Evolutionary conservation across 257 asterid species (phyloP), one percentile per base, ranked within the genome.

Genomic region (Salvia hispanica): DNA sequence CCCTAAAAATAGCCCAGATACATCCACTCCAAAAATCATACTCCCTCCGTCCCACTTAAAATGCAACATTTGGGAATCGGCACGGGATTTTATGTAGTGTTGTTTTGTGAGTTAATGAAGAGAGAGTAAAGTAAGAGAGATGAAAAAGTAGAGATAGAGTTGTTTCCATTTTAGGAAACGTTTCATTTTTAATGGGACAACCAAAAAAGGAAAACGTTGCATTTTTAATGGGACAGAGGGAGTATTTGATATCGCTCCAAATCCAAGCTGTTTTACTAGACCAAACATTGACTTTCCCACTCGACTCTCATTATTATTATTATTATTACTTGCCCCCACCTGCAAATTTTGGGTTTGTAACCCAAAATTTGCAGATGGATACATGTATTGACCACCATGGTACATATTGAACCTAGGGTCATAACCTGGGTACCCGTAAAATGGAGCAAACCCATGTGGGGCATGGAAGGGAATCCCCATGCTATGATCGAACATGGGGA

Each of bases 21-120:
- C 5, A 74, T 80, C 88, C 33, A 62, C 69, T 40, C 86, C 84
- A 71, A 78, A 83, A 10, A 80, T 62, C 81, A 78, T 63, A 69
- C n/a, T n/a, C n/a, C n/a, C n/a, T n/a, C n/a, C n/a, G n/a, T n/a
- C n/a, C n/a, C n/a, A n/a, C n/a, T n/a, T n/a, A n/a, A n/a, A n/a
- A n/a, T n/a, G n/a, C n/a, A n/a, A n/a, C n/a, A n/a, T n/a, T n/a
- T n/a, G n/a, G n/a, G n/a, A n/a, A n/a, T n/a, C n/a, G n/a, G n/a
- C n/a, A n/a, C n/a, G n/a, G n/a, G n/a, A n/a, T n/a, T n/a, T n/a
- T n/a, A n/a, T n/a, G n/a, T n/a, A n/a, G n/a, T n/a, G n/a, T n/a
- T n/a, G n/a, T n/a, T n/a, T n/a, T n/a, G n/a, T n/a, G n/a, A n/a
- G n/a, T n/a, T n/a, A n/a, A n/a, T n/a, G n/a, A n/a, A n/a, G n/a